Base-by-base conservation (phyloP, 2,329 filamentous ascomycete species). In the Sordariomycetes sp. region DNA sequence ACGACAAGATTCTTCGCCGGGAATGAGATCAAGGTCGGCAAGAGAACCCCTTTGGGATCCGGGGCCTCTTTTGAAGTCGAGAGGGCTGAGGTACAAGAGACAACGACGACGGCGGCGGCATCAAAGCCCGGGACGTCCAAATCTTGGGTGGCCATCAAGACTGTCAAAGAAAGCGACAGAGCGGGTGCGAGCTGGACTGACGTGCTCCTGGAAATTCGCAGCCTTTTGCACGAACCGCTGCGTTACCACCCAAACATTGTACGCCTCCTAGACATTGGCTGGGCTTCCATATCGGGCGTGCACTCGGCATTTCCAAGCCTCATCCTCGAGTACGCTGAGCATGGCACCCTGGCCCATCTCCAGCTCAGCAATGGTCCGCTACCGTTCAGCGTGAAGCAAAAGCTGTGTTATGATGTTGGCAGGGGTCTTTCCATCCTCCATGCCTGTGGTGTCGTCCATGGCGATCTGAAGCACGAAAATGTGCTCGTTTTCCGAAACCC, bases 391-490 rank as follows among this genome's bases (percentile, higher is more conserved):
- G 6, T 27, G 6, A 27, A 27, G 25, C 25, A 27, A n/a, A 27
- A 27, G 25, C 25, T 27, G 25, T 27, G 25, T 15, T 27, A 27
- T 15, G 25, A 27, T n/a, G 25, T 27, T 15, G 25, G 25, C 25
- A 27, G 25, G 12, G 25, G 25, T 27, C 25, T 27, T 15, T 27
- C 25, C 6, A 27, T 27, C 25, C 25, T 27, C 6, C 25, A 27
- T 27, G 25, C 25, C 25, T 27, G 25, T 15, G 25, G 25, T 27
- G 25, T 27, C 25, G 25, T 27, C 25, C 25, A 27, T n/a, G 25
- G 25, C 12, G 25, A 27, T 27, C 25, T 27, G 25, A 27, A 27
- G 25, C 25, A 27, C 25, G 25, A 27, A 27, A 27, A 27, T n/a
- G 25, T 27, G 6, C 25, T 27, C 25, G 16, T 27, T 15, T 27